Conservation (phyloP, 2,329 filamentous ascomycete genomes). For the Botryotinia convoluta region DNA sequence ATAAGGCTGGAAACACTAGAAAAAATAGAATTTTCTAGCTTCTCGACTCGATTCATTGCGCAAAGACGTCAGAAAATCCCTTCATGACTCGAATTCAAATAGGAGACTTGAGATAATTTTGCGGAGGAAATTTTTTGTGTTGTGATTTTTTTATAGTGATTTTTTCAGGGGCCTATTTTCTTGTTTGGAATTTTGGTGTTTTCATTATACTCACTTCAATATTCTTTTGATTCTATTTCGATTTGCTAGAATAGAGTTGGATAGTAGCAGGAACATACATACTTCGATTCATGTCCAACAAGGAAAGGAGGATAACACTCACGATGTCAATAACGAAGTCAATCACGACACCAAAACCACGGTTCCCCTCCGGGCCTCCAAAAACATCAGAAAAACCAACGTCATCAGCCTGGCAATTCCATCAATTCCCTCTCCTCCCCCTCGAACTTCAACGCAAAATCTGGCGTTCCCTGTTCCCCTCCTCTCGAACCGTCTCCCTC, state of each 20-base stretch:
- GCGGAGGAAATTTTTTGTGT: neutral
- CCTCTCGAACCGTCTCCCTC: constrained; percentile 6
- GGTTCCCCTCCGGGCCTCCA: neutral
- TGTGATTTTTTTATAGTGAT: neutral
- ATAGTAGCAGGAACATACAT: neutral
- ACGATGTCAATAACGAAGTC: neutral
- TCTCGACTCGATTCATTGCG: neutral
- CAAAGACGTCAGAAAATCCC: neutral
- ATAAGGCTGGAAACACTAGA: neutral
- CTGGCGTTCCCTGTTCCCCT: constrained; percentile 10
- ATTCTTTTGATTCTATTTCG: neutral
- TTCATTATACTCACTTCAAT: neutral
- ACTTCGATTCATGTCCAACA: neutral
- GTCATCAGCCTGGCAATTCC: neutral
- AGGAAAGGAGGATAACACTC: neutral
- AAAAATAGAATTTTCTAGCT: constrained; percentile 5
- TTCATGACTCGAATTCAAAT: neutral
- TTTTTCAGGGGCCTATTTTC: neutral
- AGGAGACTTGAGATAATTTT: neutral
- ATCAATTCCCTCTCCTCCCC: constrained; percentile 1
- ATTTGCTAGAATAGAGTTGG: neutral
- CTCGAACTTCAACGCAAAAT: constrained; percentile 13
- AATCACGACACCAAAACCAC: neutral
- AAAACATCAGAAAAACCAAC: neutral
- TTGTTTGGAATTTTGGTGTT: neutral